These are phyloP conservation scores for Pichia sp. DNA, from an alignment of 1,139 yeast species.

Conservation along the genomic window DNA sequence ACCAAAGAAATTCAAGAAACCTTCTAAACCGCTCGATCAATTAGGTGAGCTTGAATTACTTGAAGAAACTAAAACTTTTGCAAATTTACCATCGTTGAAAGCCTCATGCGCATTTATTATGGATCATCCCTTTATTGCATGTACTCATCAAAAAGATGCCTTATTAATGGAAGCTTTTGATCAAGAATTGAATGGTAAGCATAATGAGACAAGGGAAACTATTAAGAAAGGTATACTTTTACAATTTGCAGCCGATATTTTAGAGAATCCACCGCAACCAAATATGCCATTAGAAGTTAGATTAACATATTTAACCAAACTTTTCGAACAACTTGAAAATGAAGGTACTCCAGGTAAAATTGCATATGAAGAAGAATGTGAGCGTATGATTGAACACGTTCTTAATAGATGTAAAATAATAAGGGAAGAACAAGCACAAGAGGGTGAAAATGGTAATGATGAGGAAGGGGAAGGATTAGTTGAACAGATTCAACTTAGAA, in stretches of 20 bases:
- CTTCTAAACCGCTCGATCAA: conserved; percentile 28
- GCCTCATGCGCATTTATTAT: conserved; percentile 47
- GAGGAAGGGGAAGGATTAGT: conserved; percentile 43
- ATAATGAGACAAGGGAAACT: conserved; percentile 46
- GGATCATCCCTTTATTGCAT: conserved; percentile 61
- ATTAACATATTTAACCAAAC: conserved; percentile 53
- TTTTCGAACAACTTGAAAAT: conserved; percentile 58
- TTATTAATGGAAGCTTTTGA: conserved; percentile 91
- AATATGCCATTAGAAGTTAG: conserved; percentile 27
- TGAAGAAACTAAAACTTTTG: conserved; percentile 61
- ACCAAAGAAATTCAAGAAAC: conserved; percentile 9
- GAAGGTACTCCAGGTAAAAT: conserved; percentile 49
- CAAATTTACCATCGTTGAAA: conserved; percentile 44
- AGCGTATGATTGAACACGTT: conserved; percentile 65
- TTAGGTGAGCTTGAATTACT: conserved; percentile 41
- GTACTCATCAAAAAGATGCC: conserved; percentile 85
- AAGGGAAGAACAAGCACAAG: conserved; percentile 37
- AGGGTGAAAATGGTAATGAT: conserved; percentile 24
- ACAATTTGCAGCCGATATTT: conserved; percentile 60
- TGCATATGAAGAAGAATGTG: conserved; percentile 69
- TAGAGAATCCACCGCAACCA: conserved; percentile 17
- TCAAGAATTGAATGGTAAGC: conserved; percentile 57
- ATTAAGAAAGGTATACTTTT: conserved; percentile 76
- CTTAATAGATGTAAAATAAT: conserved; percentile 65
- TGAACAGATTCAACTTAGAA: conserved; percentile 77